Evolutionary conservation across 495 filamentous ascomycete species (phyloP), one percentile per base, ranked within the genome.

Genomic region (Penicillium herquei): DNA sequence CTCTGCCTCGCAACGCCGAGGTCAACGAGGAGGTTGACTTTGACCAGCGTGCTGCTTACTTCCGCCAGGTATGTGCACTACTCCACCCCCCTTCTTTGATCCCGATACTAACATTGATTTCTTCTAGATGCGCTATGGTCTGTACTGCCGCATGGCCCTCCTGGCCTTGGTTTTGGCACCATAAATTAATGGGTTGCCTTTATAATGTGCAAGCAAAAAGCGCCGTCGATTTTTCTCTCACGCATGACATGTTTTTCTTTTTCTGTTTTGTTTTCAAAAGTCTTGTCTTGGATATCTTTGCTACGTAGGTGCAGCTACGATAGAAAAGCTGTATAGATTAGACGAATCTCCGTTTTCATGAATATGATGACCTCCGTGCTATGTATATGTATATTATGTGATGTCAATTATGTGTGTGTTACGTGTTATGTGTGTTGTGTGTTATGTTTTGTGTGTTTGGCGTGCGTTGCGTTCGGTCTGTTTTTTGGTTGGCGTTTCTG

Each of bases 121-220:
- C 14, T 41, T 48, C 61, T 66, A 98, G 95, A 98, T 98, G 94
- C 83, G 86, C 72, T 97, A 98, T 76, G 94, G 94, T 55, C 84
- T 98, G 51, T 98, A 96, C 80, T 94, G 89, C 72, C 87, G 94
- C 57, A 98, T 98, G 92, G 94, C 94, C 49, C 76, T 98, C 75
- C 78, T 98, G 66, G 94, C 94, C 54, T 74, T 98, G 69, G 87
- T 98, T 67, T 83, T 98, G 88, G 86, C 88, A 45, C 72, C 77
- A 49, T 84, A 72, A 74, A 56, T 48, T 52, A 59, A 56, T 61
- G 58, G 30, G 56, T 59, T 61, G 12, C 12, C 42, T 50, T 55
- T 59, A 57, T 65, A 49, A 26, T 64, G 56, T 57, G 43, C 50
- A 55, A 49, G 47, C 45, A 56, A 62, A 61, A 51, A 48, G 56